phyloP scores from a whole-genome alignment of 345 rosid species.

The Populus ilicifolia region DNA sequence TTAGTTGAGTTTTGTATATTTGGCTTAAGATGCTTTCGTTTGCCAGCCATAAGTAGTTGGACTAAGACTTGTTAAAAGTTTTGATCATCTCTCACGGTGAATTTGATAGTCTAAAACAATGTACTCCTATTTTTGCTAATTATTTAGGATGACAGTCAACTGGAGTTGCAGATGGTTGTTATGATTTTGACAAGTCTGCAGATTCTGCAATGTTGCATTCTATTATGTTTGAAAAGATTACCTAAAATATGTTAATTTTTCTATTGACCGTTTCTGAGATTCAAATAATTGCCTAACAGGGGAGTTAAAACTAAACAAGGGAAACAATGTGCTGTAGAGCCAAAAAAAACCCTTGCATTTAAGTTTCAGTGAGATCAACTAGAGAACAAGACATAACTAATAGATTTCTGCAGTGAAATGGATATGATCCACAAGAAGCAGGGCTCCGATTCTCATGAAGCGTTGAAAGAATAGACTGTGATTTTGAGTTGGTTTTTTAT shows the following conservation, averaged over 20 bases:
- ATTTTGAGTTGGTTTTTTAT: not conserved
- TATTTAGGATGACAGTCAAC: not conserved
- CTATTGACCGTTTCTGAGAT: not conserved
- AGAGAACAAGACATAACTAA: not conserved
- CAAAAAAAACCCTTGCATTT: not conserved
- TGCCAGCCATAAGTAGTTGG: conserved; percentile 1
- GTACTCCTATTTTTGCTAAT: not conserved
- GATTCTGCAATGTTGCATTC: not conserved
- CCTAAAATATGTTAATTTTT: not conserved
- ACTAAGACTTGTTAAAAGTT: conserved; percentile 14
- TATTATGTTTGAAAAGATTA: not conserved
- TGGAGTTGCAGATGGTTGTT: conserved; percentile 4
- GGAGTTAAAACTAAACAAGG: not conserved
- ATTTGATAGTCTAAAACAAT: not conserved
- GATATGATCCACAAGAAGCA: not conserved
- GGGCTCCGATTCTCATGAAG: not conserved
- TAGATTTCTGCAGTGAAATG: not conserved
- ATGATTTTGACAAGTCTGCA: conserved; percentile 8
- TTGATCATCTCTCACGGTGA: not conserved
- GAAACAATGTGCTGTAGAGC: not conserved
- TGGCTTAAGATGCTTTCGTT: not conserved
- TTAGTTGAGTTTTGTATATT: not conserved
- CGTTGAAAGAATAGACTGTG: not conserved
- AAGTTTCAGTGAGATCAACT: not conserved
- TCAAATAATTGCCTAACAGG: not conserved